Percentiles rank a stretch among this genome's conserved stretches.
Evolutionary conservation across 129 eudicot genomes (phyloP).

Genomic region (Heracleum sosnowskyi): DNA sequence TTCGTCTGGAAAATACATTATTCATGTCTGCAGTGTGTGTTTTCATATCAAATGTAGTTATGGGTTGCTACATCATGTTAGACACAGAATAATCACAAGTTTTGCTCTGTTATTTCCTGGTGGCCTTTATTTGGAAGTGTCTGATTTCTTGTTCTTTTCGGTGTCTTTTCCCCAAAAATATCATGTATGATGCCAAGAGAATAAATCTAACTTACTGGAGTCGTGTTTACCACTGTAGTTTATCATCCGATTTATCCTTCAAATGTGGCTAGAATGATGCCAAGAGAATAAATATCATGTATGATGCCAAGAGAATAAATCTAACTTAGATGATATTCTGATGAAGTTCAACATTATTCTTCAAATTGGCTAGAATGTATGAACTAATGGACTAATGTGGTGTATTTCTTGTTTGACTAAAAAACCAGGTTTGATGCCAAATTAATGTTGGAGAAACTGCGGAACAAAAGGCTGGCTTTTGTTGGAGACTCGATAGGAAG

Average conservation of each 20-base stretch:
- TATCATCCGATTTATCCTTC: no score
- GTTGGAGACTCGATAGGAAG: conserved; percentile 98
- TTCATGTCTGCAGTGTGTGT: not conserved
- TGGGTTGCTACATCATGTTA: not conserved
- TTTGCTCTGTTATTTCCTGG: not conserved
- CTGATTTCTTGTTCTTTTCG: conserved; percentile 2
- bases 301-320: not conserved
- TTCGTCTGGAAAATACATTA: not conserved
- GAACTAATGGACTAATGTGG: not conserved
- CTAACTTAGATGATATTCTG: not conserved
- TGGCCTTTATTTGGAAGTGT: not conserved
- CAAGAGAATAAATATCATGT: not conserved
- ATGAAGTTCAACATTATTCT: not conserved
- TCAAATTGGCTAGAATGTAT: not conserved
- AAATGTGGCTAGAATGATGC: no score
- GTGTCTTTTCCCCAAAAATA: not conserved
- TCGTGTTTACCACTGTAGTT: not conserved
- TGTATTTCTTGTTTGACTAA: not conserved
- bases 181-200: not conserved
- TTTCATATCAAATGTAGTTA: not conserved
- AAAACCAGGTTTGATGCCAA: conserved; percentile 60
- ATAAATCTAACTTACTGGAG: not conserved
- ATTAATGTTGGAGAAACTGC: conserved; percentile 61
- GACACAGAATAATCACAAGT: not conserved
- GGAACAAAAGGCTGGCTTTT: conserved; percentile 76